phyloP scores from a whole-genome alignment of 139 green algal species.

The Micromonas commoda region DNA sequence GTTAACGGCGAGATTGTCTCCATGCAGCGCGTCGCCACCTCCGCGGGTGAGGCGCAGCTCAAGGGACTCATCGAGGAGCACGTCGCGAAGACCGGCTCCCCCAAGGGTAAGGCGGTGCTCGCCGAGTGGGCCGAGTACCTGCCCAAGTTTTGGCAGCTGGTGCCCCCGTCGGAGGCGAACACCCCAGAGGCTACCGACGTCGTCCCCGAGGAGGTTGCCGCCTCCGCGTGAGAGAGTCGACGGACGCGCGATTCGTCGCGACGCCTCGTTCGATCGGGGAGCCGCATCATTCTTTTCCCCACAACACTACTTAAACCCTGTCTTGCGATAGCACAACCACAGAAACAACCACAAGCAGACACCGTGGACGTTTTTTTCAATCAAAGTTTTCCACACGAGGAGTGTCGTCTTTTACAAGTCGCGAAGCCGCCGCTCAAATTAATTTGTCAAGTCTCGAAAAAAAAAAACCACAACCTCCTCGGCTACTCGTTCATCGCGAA shows the following conservation, averaged over 20 bases:
- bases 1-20: conserved; percentile 96
- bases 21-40: conserved; percentile 80
- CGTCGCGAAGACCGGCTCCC: conserved; percentile 69
- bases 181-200: conserved; percentile 49
- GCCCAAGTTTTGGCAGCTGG: conserved; percentile 93
- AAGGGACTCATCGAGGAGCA: conserved; percentile 61
- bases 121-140: conserved; percentile 66
- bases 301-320: no score
- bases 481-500: background rate
- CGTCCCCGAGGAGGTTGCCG: background rate
- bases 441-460: background rate
- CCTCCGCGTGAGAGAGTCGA: background rate
- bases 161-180: conserved; percentile 76
- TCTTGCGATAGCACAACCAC: no score
- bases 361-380: no score
- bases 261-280: no score
- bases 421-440: no score
- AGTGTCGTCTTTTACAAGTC: no score
- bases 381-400: no score
- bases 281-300: no score
- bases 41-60: conserved; percentile 80
- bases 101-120: conserved; percentile 65
- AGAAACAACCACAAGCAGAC: no score
- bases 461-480: background rate
- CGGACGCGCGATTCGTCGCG: no score